Percentiles rank a stretch among this genome's conserved stretches.
phyloP scores from a whole-genome alignment of 2,329 filamentous ascomycete genomes.

The Curvularia eragrostidis region DNA sequence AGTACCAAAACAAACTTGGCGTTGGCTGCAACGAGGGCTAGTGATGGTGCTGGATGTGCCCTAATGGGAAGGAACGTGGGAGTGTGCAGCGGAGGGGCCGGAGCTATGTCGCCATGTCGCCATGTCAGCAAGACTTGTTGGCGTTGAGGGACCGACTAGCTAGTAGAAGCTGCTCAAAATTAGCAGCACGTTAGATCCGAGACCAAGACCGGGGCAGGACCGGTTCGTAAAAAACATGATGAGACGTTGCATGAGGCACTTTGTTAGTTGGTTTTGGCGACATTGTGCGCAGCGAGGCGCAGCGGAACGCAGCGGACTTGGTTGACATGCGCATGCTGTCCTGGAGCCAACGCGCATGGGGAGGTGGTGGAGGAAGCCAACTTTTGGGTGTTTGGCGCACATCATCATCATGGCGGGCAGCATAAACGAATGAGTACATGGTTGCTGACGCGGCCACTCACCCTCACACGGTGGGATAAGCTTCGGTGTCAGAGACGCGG shows the following conservation, averaged over 20 bases:
- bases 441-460: conserved; percentile 13
- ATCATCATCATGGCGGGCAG: background rate
- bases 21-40: background rate
- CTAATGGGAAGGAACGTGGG: background rate
- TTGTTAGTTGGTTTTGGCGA: background rate
- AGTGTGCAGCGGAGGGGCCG: background rate
- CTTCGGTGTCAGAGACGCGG: conserved; percentile 7
- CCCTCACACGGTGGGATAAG: conserved; percentile 2
- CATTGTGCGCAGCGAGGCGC: background rate
- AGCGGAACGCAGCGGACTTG: no score
- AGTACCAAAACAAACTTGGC: background rate
- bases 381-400: background rate
- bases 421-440: background rate
- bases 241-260: background rate
- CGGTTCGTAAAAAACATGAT: background rate
- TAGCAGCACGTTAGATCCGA: conserved; percentile 5
- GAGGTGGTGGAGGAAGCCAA: background rate
- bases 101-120: no score
- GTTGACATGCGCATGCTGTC: background rate
- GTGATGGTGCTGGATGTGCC: no score
- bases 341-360: background rate
- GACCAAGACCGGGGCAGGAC: background rate
- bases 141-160: background rate
- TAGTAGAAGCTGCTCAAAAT: background rate
- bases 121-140: background rate